Percentiles rank a stretch among this genome's conserved stretches.
Conservation (phyloP, 129 eudicot genomes). For the Solidago caesia region DNA sequence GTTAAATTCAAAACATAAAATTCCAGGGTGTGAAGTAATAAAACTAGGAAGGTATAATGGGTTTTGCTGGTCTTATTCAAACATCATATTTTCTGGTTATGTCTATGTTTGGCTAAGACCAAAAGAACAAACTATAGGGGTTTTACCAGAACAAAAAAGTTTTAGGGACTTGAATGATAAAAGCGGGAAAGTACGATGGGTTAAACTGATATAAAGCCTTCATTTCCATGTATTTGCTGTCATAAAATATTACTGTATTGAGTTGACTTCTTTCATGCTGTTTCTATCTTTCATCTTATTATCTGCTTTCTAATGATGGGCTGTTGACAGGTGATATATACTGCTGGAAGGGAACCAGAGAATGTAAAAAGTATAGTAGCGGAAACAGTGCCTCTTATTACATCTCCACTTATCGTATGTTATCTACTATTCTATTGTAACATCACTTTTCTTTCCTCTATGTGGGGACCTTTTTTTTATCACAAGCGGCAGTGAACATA, state of each 20-base stretch:
- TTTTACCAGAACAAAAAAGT: no score
- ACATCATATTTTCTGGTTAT: no score
- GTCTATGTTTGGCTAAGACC: no score
- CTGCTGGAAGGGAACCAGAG: slow-evolving; percentile 88
- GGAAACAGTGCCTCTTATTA: slow-evolving; percentile 62
- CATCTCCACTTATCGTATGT: slow-evolving; percentile 77
- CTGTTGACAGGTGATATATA: slow-evolving; percentile 70
- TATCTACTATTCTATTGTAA: slow-evolving; percentile 1
- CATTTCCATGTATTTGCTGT: background rate
- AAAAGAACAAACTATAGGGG: no score
- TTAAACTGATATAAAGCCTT: background rate
- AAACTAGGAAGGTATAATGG: no score
- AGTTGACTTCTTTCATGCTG: background rate
- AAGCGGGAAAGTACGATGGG: no score
- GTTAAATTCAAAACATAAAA: no score
- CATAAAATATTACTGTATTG: background rate
- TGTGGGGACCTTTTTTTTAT: background rate
- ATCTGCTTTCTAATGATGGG: slow-evolving; percentile 16
- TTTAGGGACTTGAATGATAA: no score
- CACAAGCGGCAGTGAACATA: background rate
- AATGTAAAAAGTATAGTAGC: slow-evolving; percentile 63
- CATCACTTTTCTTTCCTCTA: background rate
- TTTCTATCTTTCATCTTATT: background rate
- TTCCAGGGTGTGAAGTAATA: no score
- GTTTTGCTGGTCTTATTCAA: no score